Evolutionary conservation across 192 early-diverging fungal genomes (phyloP), one percentile per base, ranked within the genome.

Genomic region (Gaertneriomyces sp.): DNA sequence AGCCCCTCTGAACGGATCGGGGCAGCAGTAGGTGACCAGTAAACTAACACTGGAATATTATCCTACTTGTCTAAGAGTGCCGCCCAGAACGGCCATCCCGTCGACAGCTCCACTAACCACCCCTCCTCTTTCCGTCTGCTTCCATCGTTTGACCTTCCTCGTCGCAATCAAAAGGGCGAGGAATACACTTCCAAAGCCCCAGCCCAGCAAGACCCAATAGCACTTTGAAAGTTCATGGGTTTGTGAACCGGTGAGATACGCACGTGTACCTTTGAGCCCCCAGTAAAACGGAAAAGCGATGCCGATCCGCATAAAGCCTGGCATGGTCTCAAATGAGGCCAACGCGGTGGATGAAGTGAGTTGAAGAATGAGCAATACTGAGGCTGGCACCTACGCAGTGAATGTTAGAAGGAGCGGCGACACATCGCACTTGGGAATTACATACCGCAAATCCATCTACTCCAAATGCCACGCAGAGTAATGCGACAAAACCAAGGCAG

Each of bases 301-400:
- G n/a, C 66, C 66, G 11, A 60, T n/a, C 10, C 42, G n/a, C 40
- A 68, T 14, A 52, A 50, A 7, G n/a, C 45, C 66, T n/a, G 66
- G 57, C 66, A 68, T 68, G 42, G n/a, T 55, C 10, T 41, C 57
- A n/a, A 47, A 58, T 16, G 58, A 55, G 9, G 59, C 46, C 33
- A 67, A 47, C 7, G 45, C 55, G 2, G 45, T 45, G 9, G 45
- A 50, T 6, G 57, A 40, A 14, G 46, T 54, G 16, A 69, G 16
- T 44, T 69, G 67, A 20, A 69, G 55, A 53, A 69, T 69, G 41
- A 69, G 67, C 5, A 69, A 43, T 16, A 69, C 12, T 7, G 59
- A 51, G 11, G 60, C 60, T 1, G 60, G 58, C 1, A 69, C 12
- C 49, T 51, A 20, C 4, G 20, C n/a, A 17, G 49, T n/a, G n/a